Conservation (phyloP, 768 basidiomycete genomes). For the Hygrocybe coccinea region DNA sequence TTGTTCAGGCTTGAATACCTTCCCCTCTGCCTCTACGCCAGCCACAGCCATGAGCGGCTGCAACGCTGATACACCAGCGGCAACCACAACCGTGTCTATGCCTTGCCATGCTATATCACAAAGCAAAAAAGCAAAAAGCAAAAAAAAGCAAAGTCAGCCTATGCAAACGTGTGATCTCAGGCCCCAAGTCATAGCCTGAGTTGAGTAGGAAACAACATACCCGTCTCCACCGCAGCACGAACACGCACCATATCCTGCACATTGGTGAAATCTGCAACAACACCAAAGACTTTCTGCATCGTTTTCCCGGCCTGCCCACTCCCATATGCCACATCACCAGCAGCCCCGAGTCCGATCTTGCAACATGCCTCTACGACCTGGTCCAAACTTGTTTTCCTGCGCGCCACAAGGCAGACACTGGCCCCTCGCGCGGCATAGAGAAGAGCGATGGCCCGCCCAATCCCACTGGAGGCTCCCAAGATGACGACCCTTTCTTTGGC, state of each 20-base stretch:
- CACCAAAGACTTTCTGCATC: constrained; percentile 38
- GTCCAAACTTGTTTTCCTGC: constrained; percentile 51
- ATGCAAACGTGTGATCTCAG: too few relatives aligned
- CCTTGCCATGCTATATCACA: constrained; percentile 68
- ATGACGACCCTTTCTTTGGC: constrained; percentile 68
- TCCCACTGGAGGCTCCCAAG: constrained; percentile 79
- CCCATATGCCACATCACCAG: too few relatives aligned
- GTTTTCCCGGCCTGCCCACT: too few relatives aligned
- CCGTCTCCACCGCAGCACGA: constrained; percentile 46
- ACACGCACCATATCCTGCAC: constrained; percentile 64
- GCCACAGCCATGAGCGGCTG: constrained; percentile 70
- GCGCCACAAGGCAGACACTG: constrained; percentile 66
- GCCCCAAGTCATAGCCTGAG: too few relatives aligned
- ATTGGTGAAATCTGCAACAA: constrained; percentile 59
- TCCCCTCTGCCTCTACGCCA: constrained; percentile 41
- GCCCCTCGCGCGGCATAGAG: constrained; percentile 75
- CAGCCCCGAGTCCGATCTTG: constrained; percentile 22
- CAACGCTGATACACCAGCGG: constrained; percentile 80
- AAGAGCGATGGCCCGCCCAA: constrained; percentile 67
- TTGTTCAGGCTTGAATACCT: constrained; percentile 30
- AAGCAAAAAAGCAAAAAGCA: neutral
- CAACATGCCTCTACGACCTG: constrained; percentile 65
- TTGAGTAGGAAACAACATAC: constrained; percentile 45
- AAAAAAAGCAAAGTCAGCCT: too few relatives aligned
- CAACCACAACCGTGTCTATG: constrained; percentile 75